Evolutionary conservation across 225 moss, liverwort and hornwort genomes (phyloP).

Genomic region (Pleurozium schreberi): DNA sequence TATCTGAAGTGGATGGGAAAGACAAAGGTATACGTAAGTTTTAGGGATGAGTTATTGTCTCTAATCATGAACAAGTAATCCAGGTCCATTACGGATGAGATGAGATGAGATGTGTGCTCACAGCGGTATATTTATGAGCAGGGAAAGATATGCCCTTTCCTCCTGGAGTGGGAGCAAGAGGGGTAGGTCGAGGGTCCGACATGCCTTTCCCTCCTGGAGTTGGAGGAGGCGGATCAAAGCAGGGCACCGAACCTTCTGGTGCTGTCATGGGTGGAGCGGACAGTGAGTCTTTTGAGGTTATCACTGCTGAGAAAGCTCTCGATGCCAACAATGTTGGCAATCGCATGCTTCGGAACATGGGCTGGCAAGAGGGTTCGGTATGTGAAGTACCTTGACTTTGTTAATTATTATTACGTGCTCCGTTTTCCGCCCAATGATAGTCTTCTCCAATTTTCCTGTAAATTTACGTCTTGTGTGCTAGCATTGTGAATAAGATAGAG

Average conservation of each 20-base stretch:
- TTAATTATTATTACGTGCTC: background rate
- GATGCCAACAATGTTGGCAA: conserved; percentile 92
- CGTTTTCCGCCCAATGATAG: background rate
- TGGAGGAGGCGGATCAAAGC: conserved; percentile 70
- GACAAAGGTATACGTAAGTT: conserved; percentile 71
- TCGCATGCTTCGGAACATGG: conserved; percentile 99
- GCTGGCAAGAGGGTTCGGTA: conserved; percentile 99
- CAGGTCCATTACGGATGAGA: conserved; percentile 26
- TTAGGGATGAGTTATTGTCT: conserved; percentile 38
- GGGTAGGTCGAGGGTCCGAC: conserved; percentile 75
- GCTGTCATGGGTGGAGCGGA: conserved; percentile 71
- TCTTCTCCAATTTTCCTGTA: background rate
- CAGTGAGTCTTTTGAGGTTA: conserved; percentile 75
- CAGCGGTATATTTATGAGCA: conserved; percentile 41
- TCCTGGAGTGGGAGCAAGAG: conserved; percentile 63
- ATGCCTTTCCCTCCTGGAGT: conserved; percentile 99
- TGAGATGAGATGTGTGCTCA: conserved; percentile 20
- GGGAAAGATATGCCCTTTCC: conserved; percentile 73
- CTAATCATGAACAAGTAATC: conserved; percentile 32
- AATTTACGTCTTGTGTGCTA: background rate
- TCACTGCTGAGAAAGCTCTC: conserved; percentile 83
- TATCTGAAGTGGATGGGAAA: conserved; percentile 59
- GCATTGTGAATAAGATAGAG: background rate
- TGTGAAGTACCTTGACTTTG: background rate
- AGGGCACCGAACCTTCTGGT: conserved; percentile 29